Evolutionary conservation across 306 rosid species (phyloP).

Genomic region (Fragaria nilgerrensis): DNA sequence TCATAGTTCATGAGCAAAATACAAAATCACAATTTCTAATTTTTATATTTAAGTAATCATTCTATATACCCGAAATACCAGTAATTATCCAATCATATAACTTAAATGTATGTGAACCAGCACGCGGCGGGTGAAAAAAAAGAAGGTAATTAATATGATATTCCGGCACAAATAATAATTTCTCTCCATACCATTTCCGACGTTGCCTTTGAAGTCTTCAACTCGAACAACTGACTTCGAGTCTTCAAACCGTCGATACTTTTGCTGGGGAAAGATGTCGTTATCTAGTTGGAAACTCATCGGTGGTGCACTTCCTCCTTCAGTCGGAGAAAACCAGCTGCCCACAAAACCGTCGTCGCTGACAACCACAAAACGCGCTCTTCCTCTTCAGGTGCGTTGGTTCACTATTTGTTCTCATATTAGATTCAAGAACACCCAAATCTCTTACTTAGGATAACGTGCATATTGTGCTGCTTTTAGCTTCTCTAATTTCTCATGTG

Average conservation of each 20-base stretch:
- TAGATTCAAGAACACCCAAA: not conserved
- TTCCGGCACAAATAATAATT: too few species aligned
- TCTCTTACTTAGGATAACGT: not conserved
- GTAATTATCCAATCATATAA: too few species aligned
- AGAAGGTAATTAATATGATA: too few species aligned
- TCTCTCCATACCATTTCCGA: not conserved
- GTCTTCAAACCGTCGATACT: conserved; percentile 2
- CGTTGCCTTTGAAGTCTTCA: not conserved
- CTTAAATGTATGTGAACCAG: too few species aligned
- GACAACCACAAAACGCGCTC: conserved; percentile 6
- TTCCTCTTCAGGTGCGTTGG: conserved; percentile 28
- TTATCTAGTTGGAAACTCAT: conserved; percentile 10
- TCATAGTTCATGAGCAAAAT: not conserved
- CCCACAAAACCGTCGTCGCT: conserved; percentile 11
- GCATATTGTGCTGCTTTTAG: not conserved
- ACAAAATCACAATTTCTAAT: not conserved
- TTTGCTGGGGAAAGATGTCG: conserved; percentile 23
- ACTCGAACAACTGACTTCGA: too few species aligned
- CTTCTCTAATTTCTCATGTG: not conserved
- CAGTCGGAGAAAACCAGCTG: not conserved
- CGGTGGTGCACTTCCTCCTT: conserved; percentile 15
- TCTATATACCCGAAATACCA: fast-evolving
- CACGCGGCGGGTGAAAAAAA: too few species aligned
- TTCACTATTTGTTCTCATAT: not conserved
- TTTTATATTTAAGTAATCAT: too few species aligned